These are phyloP conservation scores for Symbiodinium natans DNA, from an alignment of 73 alveolate genomes.

Conservation along the genomic window DNA sequence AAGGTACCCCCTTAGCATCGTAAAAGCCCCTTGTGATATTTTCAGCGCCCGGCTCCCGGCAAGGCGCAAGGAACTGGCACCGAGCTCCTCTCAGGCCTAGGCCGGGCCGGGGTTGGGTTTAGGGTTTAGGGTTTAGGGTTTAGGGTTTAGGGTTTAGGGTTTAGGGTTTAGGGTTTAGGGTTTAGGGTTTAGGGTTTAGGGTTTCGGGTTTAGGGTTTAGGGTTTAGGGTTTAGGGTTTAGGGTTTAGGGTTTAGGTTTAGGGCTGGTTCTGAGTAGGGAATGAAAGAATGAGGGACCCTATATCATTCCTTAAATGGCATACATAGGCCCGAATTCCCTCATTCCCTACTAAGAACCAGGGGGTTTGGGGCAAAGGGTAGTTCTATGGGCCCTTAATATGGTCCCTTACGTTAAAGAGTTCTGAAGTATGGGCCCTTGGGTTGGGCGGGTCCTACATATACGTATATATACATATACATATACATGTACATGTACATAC, in stretches of 20 bases:
- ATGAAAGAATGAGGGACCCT: too few relatives aligned
- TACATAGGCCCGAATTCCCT: not conserved
- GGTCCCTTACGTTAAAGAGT: too few relatives aligned
- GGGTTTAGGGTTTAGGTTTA: not conserved
- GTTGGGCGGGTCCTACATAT: not conserved
- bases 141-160: not conserved
- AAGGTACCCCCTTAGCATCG: too few relatives aligned
- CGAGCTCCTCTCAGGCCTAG: slow-evolving; percentile 76
- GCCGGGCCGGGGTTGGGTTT: not conserved
- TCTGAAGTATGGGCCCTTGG: not conserved
- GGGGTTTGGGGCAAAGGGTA: too few relatives aligned
- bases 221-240: not conserved
- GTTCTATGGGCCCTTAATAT: too few relatives aligned
- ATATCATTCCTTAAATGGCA: too few relatives aligned
- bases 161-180: not conserved
- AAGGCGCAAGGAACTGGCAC: slow-evolving; percentile 75
- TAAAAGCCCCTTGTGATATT: not conserved
- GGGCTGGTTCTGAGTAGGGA: too few relatives aligned
- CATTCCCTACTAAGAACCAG: too few relatives aligned
- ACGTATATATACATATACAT: not conserved
- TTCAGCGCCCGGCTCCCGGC: too few relatives aligned
- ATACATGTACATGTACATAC: not conserved
- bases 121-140: not conserved
- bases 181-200: not conserved
- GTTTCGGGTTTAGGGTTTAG: not conserved